Percentiles rank a stretch among this genome's conserved stretches.
Conservation (phyloP, 2,329 filamentous ascomycete species). For the Periconia sp. region DNA sequence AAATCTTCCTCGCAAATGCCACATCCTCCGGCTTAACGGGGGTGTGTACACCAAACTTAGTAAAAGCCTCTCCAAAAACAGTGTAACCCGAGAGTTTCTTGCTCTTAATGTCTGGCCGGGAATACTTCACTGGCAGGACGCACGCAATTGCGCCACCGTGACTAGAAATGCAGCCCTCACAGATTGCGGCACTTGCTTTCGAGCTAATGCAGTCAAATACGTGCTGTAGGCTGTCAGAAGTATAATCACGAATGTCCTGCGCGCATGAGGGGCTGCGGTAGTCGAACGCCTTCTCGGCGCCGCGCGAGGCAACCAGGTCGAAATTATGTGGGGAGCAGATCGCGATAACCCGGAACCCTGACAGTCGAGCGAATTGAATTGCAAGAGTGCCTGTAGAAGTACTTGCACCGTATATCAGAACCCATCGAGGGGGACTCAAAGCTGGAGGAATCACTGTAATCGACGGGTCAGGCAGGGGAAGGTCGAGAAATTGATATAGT, state of each 20-base stretch:
- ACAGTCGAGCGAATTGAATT: constrained; percentile 18
- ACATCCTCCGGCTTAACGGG: too few species aligned
- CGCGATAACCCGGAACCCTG: constrained; percentile 6
- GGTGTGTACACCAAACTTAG: too few species aligned
- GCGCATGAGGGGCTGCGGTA: constrained; percentile 7
- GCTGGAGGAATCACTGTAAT: constrained; percentile 1
- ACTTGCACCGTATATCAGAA: constrained; percentile 34
- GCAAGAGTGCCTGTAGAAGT: constrained; percentile 2
- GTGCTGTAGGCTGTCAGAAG: background rate
- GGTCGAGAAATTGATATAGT: constrained; percentile 4
- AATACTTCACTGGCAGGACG: constrained; percentile 4
- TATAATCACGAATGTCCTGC: constrained; percentile 4
- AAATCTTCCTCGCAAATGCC: too few species aligned
- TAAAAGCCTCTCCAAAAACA: too few species aligned
- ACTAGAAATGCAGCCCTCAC: constrained; percentile 4
- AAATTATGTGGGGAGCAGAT: constrained; percentile 14
- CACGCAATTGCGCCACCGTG: constrained; percentile 4
- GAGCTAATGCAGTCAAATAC: constrained; percentile 9
- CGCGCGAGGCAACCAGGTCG: constrained; percentile 4
- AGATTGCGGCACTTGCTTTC: constrained; percentile 3
- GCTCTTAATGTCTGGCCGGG: constrained; percentile 2
- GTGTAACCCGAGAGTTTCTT: too few species aligned
- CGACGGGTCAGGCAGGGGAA: constrained; percentile 4
- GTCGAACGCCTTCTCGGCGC: constrained; percentile 12
- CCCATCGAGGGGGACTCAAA: constrained; percentile 18